Percentiles rank a stretch among this genome's conserved stretches.
phyloP scores from a whole-genome alignment of 129 eudicot genomes.

The Arctium lappa region DNA sequence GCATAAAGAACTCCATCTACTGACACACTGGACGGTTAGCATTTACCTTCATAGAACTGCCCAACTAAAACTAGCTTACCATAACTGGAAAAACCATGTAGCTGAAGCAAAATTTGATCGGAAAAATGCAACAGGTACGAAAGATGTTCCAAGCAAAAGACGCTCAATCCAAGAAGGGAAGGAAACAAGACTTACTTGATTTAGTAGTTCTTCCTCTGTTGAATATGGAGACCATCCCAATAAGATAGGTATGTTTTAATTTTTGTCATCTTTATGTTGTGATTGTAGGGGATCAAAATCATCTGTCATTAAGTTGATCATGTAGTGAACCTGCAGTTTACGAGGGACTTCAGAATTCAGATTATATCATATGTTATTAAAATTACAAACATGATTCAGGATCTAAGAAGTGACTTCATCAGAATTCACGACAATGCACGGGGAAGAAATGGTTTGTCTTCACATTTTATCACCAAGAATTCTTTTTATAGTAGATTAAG shows the following conservation, averaged over 20 bases:
- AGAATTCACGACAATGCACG: too few species aligned
- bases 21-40: too few species aligned
- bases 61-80: too few species aligned
- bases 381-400: neutral
- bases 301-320: constrained; percentile 30
- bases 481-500: too few species aligned
- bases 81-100: too few species aligned
- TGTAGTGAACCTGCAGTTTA: constrained; percentile 48
- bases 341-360: neutral
- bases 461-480: too few species aligned
- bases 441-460: too few species aligned
- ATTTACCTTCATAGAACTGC: too few species aligned
- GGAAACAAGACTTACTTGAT: constrained; percentile 35
- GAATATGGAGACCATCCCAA: constrained; percentile 66
- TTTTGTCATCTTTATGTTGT: constrained; percentile 25
- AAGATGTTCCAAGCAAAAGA: neutral
- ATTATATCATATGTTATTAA: neutral
- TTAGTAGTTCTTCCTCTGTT: constrained; percentile 42
- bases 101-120: too few species aligned
- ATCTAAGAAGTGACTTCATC: neutral
- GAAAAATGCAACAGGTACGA: too few species aligned
- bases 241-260: constrained; percentile 38
- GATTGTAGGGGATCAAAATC: constrained; percentile 26
- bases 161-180: too few species aligned
- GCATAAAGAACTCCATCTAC: too few species aligned